Base-by-base conservation (phyloP, 805 yeast species). In the Cyberlindnera nakhonratchasimensis region DNA sequence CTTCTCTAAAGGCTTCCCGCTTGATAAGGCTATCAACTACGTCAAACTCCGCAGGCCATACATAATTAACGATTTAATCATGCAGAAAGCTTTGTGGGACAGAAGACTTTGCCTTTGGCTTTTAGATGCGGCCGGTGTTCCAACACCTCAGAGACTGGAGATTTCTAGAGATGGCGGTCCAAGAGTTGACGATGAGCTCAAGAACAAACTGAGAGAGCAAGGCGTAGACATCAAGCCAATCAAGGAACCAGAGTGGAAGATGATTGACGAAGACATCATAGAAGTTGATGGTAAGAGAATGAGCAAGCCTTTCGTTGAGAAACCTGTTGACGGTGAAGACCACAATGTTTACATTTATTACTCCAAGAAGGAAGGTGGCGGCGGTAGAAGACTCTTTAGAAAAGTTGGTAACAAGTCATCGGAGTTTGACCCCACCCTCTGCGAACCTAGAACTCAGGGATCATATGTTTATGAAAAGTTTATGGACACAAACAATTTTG, bases 251-350 rank as follows among this genome's bases (percentile, higher is more conserved):
- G 61, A 64, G 10, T 88, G 96, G 91, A 73, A 73, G 51, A 88
- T 93, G 98, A 65, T 85, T 21, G 95, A 87, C 59, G 93, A 85
- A 40, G 95, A 91, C 46, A 82, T 96, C 3, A 69, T 84, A 34
- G 75, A 74, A 46, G 93, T 86, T 18, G 77, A 85, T 52, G 96
- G 95, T 8, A 63, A 76, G 54, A 67, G 69, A 8, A 67, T 93
- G 67, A 72, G 70, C 30, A 93, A 93, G 61, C 99, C 99, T 6
- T 93, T 81, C 71, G 99, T 93, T 25, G 99, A 93, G 63, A 93
- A 93, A 54, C 99, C 99, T 1, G 98, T 90, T 4, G 96, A 93
- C 63, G 99, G 99, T 41, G 99, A 93, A 65, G 96, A 93, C 64
- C 99, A 93, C 65, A 93, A 93, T 59, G 91, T 93, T 35, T 86